Evolutionary conservation across 768 basidiomycete species (phyloP).

Genomic region (Phylloporus arenicola): DNA sequence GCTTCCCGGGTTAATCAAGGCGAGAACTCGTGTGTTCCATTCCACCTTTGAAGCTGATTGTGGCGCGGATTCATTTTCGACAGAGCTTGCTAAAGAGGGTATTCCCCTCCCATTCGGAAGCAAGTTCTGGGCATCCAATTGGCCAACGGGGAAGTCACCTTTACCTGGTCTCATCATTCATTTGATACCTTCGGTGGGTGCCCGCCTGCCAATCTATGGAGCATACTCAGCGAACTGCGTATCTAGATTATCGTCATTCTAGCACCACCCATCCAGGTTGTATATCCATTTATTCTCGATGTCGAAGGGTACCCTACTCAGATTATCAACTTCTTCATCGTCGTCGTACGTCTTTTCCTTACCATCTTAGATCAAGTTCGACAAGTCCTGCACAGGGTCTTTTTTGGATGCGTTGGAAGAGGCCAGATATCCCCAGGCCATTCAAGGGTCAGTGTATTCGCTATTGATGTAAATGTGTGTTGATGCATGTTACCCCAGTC

Average conservation of each 20-base stretch:
- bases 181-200: conserved; percentile 45
- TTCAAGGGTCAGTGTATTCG: conserved; percentile 34
- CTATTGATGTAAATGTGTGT: conserved; percentile 1
- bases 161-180: conserved; percentile 53
- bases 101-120: conserved; percentile 57
- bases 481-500: conserved; percentile 27
- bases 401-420: conserved; percentile 46
- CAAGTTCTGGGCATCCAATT: conserved; percentile 57
- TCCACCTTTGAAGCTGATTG: no score
- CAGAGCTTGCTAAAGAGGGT: conserved; percentile 59
- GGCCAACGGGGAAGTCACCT: conserved; percentile 54
- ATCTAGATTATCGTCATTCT: conserved; percentile 48
- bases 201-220: neutral
- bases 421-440: conserved; percentile 46
- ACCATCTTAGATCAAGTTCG: no score
- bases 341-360: conserved; percentile 41
- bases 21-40: no score
- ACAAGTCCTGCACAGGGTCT: no score
- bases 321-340: conserved; percentile 54
- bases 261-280: conserved; percentile 47
- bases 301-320: conserved; percentile 44
- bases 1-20: conserved; percentile 51
- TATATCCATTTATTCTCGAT: no score
- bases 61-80: neutral
- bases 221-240: neutral